Base-by-base conservation (phyloP, 2,329 filamentous ascomycete species). In the Tolypocladium tropicale region DNA sequence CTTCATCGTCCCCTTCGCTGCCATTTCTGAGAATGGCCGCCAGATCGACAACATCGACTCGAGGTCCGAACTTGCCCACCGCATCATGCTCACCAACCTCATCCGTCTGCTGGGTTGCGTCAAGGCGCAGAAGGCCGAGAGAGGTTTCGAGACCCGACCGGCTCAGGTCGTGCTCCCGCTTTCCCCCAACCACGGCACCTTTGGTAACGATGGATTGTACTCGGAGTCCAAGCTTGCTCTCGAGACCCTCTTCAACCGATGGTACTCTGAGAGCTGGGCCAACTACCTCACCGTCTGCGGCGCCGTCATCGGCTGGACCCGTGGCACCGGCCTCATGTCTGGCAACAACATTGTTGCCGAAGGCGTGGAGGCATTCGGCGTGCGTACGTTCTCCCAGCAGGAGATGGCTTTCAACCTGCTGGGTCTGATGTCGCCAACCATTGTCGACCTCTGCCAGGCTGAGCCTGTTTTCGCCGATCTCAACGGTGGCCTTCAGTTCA, bases 331-430 rank as follows among this genome's bases (percentile, higher is more conserved):
- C 70, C 84, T 99, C 65, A 99, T 99, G 93, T 89, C 88, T 63
- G 92, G 89, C 67, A 97, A 97, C 80, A 97, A 99, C 73, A 85
- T 97, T 65, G 92, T 97, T 62, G 94, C 94, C 37, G 93, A 97
- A 72, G 94, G 93, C 58, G 90, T 99, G 56, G 94, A 99, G 78
- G 90, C 89, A 65, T 94, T 95, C 63, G 94, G 94, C 66, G 94
- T 97, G 30, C 91, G 94, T 65, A 99, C 94, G 4, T 99, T 99
- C 80, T 97, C 93, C 11, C 94, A 97, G 76, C 91, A 96, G 71
- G 94, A 99, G 74, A 99, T 99, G 94, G 94, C 94, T 18, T 99
- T 99, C 81, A 99, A 99, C 75, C 76, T 99, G 62, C 83, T 99
- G 49, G 93, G 94, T 63, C 83, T 99, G 54, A 96, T 99, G 94